Conservation (phyloP, 208 protist species). For the Leishmania tarentolae region DNA sequence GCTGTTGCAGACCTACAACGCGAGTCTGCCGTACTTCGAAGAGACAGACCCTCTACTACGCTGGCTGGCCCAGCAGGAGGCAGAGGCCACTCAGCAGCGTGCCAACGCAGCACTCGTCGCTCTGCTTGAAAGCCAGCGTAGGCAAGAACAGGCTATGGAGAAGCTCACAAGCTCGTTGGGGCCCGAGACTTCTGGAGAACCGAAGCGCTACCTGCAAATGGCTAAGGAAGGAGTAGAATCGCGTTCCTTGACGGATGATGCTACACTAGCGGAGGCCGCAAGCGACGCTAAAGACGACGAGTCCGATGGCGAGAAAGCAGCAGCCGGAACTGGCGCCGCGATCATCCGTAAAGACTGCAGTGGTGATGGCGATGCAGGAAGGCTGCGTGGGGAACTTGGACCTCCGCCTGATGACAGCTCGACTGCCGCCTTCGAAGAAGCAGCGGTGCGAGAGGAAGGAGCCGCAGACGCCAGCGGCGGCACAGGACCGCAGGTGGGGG, state of each 20-base stretch:
- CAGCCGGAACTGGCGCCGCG: background rate
- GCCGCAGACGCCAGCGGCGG: background rate
- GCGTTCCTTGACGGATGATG: background rate
- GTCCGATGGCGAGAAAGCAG: background rate
- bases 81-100: background rate
- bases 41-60: slow-evolving; percentile 1
- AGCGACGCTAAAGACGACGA: background rate
- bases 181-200: background rate
- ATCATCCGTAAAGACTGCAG: background rate
- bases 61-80: slow-evolving; percentile 10
- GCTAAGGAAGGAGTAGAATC: background rate
- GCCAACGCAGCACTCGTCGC: background rate
- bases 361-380: background rate
- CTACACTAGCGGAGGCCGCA: background rate
- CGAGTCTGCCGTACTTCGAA: slow-evolving; percentile 10
- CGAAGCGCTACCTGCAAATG: background rate
- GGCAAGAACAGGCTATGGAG: background rate
- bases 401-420: background rate
- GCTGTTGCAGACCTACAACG: slow-evolving; percentile 18
- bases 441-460: background rate
- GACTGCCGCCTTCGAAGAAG: background rate
- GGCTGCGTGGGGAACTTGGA: background rate
- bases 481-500: background rate
- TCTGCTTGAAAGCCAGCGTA: slow-evolving; percentile 1
- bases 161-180: background rate